These are phyloP conservation scores for Mycena indigotica DNA, from an alignment of 768 basidiomycete species.

Conservation along the genomic window DNA sequence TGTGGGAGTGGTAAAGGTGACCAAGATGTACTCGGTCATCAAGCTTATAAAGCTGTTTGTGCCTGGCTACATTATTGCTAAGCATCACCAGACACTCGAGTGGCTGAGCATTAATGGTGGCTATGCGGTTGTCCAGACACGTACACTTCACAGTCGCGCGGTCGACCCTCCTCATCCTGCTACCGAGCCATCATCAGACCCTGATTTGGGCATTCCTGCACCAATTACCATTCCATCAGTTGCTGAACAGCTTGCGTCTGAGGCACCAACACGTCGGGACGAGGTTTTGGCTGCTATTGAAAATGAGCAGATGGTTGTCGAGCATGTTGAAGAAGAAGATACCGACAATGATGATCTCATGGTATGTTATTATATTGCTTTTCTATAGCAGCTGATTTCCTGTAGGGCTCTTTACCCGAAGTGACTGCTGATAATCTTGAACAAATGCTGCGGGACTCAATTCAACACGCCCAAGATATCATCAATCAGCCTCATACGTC, in stretches of 20 bases:
- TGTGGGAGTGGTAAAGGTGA: neutral
- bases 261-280: neutral
- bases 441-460: neutral
- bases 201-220: constrained; percentile 9
- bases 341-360: neutral
- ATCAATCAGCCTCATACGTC: neutral
- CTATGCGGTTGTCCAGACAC: constrained; percentile 13
- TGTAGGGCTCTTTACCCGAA: too few species aligned
- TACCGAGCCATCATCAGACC: neutral
- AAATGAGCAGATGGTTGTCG: too few species aligned
- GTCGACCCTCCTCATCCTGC: constrained; percentile 2
- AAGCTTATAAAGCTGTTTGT: constrained; percentile 14
- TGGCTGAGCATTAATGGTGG: constrained; percentile 7
- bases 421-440: neutral
- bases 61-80: constrained; percentile 11
- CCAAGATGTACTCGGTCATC: constrained; percentile 15
- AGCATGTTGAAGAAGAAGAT: neutral
- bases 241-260: neutral
- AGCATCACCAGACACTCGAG: constrained; percentile 14
- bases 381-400: too few species aligned
- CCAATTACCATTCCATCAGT: constrained; percentile 8
- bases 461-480: neutral
- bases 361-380: too few species aligned
- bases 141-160: constrained; percentile 17
- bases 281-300: neutral